Base-by-base conservation (phyloP, 805 yeast species). In the Pichia deserticola region DNA sequence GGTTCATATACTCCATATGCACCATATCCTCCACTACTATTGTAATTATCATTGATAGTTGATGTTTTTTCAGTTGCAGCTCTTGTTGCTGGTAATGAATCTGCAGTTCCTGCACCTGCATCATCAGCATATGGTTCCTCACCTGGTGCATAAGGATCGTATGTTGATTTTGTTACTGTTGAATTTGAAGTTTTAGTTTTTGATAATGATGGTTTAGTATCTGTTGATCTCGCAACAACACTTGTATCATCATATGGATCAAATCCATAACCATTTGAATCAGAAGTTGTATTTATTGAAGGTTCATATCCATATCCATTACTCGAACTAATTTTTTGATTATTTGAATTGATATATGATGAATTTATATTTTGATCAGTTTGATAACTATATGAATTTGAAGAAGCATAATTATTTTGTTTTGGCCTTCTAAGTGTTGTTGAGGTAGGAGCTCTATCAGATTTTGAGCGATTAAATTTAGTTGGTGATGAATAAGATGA, bases 81-180 rank as follows among this genome's bases (percentile, higher is more conserved):
- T n/a, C 20, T 20, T 3, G 20, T 20, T 20, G 20, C 20, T 20
- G 20, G 20, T 20, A 20, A 20, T 20, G 20, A 20, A 20, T 20
- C 20, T 3, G 20, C 20, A 20, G 37, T 34, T 20, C 37, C 13
- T 8, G 45, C 47, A 29, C 9, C 42, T 5, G 33, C 32, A 27
- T 36, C 7, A n/a, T 41, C 35, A 3, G 35, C 38, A 39, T 45
- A 45, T 39, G 52, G 49, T 45, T 50, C 51, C 25, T 44, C 47
- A 3, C 48, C 53, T 27, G 52, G 51, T 2, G 49, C 67, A 67
- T 60, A 60, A 51, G 62, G 61, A 57, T 57, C 62, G 42, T 52
- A 53, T n/a, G 57, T 53, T 37, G 55, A 57, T 36, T 57, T 52
- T 20, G 47, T 40, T 10, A 29, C 48, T 5, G 49, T 5, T 5